These are phyloP conservation scores for Eucalyptus lansdowneana DNA, from an alignment of 345 rosid species.

Conservation along the genomic window DNA sequence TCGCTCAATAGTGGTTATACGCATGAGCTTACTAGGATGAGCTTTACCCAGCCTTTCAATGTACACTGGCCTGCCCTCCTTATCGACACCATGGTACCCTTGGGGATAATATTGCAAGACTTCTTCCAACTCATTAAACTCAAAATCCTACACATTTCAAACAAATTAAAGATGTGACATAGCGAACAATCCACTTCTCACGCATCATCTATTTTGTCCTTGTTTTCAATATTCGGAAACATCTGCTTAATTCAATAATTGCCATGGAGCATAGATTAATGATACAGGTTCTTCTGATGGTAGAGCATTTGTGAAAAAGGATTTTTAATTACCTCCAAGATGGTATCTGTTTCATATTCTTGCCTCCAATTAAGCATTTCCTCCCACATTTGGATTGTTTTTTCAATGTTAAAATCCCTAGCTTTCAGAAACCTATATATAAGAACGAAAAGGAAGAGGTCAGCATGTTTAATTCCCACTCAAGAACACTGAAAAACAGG, in stretches of 20 bases:
- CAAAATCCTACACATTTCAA: conserved; percentile 50
- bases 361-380: conserved; percentile 96
- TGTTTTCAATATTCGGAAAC: neutral
- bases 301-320: neutral
- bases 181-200: neutral
- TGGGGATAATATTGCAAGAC: conserved; percentile 90
- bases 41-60: conserved; percentile 95
- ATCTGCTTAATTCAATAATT: neutral
- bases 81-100: conserved; percentile 97
- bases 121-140: conserved; percentile 83
- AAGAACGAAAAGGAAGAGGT: neutral
- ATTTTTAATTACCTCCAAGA: conserved; percentile 44
- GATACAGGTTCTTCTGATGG: neutral
- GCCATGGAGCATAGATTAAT: neutral
- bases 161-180: neutral
- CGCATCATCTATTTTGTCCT: neutral
- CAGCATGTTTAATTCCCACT: neutral
- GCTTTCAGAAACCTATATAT: conserved; percentile 78
- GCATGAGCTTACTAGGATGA: conserved; percentile 79
- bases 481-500: neutral
- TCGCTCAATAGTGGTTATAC: conserved; percentile 62
- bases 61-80: conserved; percentile 92
- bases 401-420: conserved; percentile 67
- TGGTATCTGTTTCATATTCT: conserved; percentile 77
- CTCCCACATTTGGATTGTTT: conserved; percentile 89